phyloP scores from a whole-genome alignment of 768 basidiomycete genomes.

The Gymnopilus junonius region DNA sequence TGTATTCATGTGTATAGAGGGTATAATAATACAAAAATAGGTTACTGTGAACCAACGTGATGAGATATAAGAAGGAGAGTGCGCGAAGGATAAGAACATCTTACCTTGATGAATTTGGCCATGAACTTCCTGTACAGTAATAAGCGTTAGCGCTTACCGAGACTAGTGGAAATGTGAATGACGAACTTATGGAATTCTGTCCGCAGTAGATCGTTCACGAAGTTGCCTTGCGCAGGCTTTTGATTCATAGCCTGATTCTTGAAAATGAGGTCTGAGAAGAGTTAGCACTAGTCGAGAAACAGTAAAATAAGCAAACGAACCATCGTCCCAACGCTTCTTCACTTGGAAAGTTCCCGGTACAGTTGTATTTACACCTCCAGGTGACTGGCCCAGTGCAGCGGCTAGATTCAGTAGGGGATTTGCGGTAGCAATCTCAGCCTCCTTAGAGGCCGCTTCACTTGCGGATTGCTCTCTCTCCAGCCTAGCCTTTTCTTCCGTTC shows the following conservation, averaged over 20 bases:
- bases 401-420: slow-evolving; percentile 93
- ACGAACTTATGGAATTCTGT: slow-evolving; percentile 93
- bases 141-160: neutral
- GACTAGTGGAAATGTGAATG: neutral
- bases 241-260: slow-evolving; percentile 92
- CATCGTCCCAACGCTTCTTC: slow-evolving; percentile 95
- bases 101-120: slow-evolving; percentile 87
- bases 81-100: neutral
- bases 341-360: slow-evolving; percentile 87
- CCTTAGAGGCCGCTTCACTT: slow-evolving; percentile 61
- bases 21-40: slow-evolving; percentile 25
- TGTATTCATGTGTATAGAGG: slow-evolving; percentile 10
- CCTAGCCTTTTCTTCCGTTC: slow-evolving; percentile 90
- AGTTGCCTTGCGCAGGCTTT: slow-evolving; percentile 69
- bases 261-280: slow-evolving; percentile 84
- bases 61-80: neutral
- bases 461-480: slow-evolving; percentile 79
- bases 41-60: slow-evolving; percentile 17
- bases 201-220: slow-evolving; percentile 94
- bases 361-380: slow-evolving; percentile 70
- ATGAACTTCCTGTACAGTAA: slow-evolving; percentile 76
- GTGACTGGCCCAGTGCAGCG: slow-evolving; percentile 82
- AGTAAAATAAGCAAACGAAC: slow-evolving; percentile 42
- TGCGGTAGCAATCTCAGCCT: slow-evolving; percentile 82
- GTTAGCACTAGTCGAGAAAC: neutral